Percentiles rank a stretch among this genome's conserved stretches.
phyloP scores from a whole-genome alignment of 306 rosid species.

The Lathyrus sativus region DNA sequence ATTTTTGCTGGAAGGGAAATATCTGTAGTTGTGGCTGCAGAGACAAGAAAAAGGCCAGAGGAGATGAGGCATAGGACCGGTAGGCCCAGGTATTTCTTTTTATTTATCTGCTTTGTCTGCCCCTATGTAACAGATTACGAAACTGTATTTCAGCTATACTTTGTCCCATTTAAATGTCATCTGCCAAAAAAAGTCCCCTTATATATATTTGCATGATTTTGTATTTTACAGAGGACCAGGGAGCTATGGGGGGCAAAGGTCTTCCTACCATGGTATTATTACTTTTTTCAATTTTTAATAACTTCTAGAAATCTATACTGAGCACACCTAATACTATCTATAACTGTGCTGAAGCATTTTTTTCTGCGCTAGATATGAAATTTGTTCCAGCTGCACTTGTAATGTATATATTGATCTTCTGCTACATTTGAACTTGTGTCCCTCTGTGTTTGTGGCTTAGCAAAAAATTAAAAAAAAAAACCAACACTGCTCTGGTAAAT shows the following conservation, averaged over 20 bases:
- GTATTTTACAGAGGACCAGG: conserved; percentile 64
- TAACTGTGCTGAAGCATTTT: conserved; percentile 12
- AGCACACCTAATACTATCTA: background rate
- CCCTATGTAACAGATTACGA: background rate
- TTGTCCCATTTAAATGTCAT: background rate
- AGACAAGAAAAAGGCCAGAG: conserved; percentile 96
- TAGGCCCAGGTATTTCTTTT: conserved; percentile 57
- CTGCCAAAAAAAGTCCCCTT: background rate
- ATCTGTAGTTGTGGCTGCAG: conserved; percentile 89
- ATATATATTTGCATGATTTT: conserved; percentile 19
- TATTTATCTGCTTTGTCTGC: conserved; percentile 1
- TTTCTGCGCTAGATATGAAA: conserved; percentile 9
- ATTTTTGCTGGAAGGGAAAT: conserved; percentile 98
- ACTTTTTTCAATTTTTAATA: background rate
- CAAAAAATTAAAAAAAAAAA: too few relatives aligned
- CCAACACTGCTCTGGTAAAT: background rate
- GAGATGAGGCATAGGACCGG: conserved; percentile 87
- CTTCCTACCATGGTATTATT: conserved; percentile 76
- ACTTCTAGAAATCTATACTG: background rate
- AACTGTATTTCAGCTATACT: background rate
- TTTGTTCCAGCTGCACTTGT: conserved; percentile 3
- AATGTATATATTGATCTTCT: conserved; percentile 4
- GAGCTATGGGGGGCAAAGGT: conserved; percentile 67
- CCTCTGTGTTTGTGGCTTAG: background rate
- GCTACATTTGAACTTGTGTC: background rate